phyloP scores from a whole-genome alignment of 306 rosid species.

The Cucumis hystrix region DNA sequence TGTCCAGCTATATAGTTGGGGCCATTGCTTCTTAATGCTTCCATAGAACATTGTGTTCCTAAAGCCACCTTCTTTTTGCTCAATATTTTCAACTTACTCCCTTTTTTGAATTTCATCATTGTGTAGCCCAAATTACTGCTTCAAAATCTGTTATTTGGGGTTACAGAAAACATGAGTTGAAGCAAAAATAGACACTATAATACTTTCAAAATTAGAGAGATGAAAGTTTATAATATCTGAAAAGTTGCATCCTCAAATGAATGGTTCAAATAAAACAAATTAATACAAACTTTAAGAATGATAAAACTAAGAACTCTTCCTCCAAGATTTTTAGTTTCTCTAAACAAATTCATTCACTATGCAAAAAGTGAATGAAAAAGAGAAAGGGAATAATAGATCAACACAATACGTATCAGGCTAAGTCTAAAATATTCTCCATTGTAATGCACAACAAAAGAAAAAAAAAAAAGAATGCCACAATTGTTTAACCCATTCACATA shows the following conservation, averaged over 20 bases:
- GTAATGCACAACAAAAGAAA: not conserved
- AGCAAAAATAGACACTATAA: not conserved
- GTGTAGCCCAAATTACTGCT: not conserved
- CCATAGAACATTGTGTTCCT: constrained; percentile 63
- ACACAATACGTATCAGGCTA: not conserved
- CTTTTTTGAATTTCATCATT: constrained; percentile 16
- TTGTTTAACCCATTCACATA: not conserved
- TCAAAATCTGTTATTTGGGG: not conserved
- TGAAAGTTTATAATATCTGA: not conserved
- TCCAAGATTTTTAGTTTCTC: not conserved
- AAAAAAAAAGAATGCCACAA: not conserved
- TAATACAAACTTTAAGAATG: not conserved
- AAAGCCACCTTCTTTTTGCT: constrained; percentile 64
- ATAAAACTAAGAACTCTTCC: not conserved
- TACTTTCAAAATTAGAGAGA: not conserved
- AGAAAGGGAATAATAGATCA: not conserved
- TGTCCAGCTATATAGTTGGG: constrained; percentile 46
- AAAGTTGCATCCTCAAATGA: not conserved
- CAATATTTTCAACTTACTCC: constrained; percentile 58
- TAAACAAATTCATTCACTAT: not conserved
- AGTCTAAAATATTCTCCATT: not conserved
- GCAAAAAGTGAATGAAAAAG: not conserved
- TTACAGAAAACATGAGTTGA: not conserved
- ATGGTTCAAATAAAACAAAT: not conserved
- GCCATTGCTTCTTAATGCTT: constrained; percentile 52